A percentile compares a stretch with the other conserved stretches of the same genome.
phyloP scores from a whole-genome alignment of 495 filamentous ascomycete genomes.

The Aspergillus steynii region DNA sequence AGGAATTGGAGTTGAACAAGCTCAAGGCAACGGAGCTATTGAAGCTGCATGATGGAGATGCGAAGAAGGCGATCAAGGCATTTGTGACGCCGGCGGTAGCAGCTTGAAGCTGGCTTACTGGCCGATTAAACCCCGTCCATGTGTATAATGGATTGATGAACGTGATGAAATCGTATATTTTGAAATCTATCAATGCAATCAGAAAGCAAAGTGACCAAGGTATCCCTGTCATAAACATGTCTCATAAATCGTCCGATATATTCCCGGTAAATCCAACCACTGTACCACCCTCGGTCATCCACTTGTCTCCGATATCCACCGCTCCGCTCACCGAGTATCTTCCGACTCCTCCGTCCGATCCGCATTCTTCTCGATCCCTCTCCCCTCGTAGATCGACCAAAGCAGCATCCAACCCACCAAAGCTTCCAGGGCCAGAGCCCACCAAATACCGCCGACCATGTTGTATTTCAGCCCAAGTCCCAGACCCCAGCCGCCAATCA shows the following conservation, averaged over 20 bases:
- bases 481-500: constrained; percentile 63
- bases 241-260: neutral
- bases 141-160: constrained; percentile 4
- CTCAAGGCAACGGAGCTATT: constrained; percentile 81
- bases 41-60: constrained; percentile 75
- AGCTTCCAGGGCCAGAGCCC: constrained; percentile 57
- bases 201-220: neutral
- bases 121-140: neutral
- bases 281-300: neutral
- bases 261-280: neutral
- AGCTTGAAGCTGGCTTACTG: constrained; percentile 11
- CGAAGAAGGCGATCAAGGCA: constrained; percentile 66
- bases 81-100: constrained; percentile 48
- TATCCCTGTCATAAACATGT: constrained; percentile 1
- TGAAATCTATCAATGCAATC: neutral
- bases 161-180: neutral
- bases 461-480: constrained; percentile 65
- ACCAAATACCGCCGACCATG: constrained; percentile 70
- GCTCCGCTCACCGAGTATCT: constrained; percentile 2
- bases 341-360: constrained; percentile 21
- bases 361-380: constrained; percentile 39
- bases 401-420: constrained; percentile 50
- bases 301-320: neutral
- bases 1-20: constrained; percentile 78
- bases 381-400: constrained; percentile 55